A percentile compares a stretch with the other conserved stretches of the same genome.
Conservation (phyloP, 106 monocot species). For the Dendrobium nobile region DNA sequence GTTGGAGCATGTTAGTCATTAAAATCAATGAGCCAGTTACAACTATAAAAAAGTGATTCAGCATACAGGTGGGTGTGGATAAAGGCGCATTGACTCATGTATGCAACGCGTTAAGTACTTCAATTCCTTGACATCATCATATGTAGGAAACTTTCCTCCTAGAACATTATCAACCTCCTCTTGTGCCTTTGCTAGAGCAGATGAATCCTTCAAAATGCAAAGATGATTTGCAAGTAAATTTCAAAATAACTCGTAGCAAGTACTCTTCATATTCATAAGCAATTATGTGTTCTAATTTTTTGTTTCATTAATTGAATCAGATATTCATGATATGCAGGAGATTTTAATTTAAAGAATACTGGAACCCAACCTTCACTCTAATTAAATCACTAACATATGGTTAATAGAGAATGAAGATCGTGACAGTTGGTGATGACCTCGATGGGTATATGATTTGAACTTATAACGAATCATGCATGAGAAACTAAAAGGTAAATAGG, state of each 20-base stretch:
- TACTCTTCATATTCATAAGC: neutral
- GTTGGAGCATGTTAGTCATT: neutral
- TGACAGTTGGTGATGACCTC: neutral
- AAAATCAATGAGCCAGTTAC: neutral
- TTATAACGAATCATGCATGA: neutral
- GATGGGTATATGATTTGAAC: neutral
- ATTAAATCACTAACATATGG: neutral
- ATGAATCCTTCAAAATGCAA: constrained; percentile 51
- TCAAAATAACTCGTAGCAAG: neutral
- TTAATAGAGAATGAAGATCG: neutral
- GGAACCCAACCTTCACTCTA: neutral
- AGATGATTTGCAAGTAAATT: constrained; percentile 15
- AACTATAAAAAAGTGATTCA: constrained; percentile 1
- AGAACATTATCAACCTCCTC: constrained; percentile 83
- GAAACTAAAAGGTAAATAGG: neutral
- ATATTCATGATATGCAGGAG: neutral
- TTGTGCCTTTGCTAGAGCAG: constrained; percentile 54
- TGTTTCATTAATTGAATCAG: neutral
- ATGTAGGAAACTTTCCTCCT: constrained; percentile 73
- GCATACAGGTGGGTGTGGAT: constrained; percentile 95
- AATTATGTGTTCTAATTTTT: neutral
- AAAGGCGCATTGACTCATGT: constrained; percentile 93
- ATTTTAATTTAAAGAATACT: neutral
- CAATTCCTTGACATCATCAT: constrained; percentile 83
- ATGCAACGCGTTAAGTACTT: constrained; percentile 93